Base-by-base conservation (phyloP, 768 basidiomycete genomes). In the Tricholoma sp. region DNA sequence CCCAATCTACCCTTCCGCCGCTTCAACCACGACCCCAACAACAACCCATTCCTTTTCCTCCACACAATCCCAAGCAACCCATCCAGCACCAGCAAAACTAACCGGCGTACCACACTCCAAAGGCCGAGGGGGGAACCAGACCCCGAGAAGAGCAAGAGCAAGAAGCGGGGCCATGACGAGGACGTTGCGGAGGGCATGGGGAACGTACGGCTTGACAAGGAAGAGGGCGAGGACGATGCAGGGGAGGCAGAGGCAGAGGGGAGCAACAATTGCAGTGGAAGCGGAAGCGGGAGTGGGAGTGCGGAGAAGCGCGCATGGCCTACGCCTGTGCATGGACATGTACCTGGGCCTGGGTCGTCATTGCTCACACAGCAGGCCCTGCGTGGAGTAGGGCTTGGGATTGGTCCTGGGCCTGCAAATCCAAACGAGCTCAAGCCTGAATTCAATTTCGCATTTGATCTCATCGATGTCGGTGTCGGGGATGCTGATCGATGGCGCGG, bases 41-140 rank as follows among this genome's bases (percentile, higher is more conserved):
- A n/a, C n/a, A n/a, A n/a, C 77, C 58, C 76, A 81, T 6, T 17
- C 58, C 55, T 15, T 39, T 18, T 37, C n/a, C 9, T 18, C 36
- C 36, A 18, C 41, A 20, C 41, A 18, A 20, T 20, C 41, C 6
- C 41, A 18, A 42, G 9, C 41, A 18, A 18, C 41, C 2, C 41
- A 17, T 20, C 41, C 41, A 42, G 76, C 81, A 18, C 75, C 79
- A 13, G 82, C 84, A 1, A 88, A 87, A 58, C 80, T 99, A 47
- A 87, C 96, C 52, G 96, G 96, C 48, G 96, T 99, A 0, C 96
- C 96, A 0, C 91, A 91, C 0, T 88, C 87, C 36, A 93, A 93
- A 61, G 95, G 95, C 7, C 81, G 96, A 37, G 94, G 95, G 6
- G 96, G 96, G 0, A 96, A 97, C 69, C 96, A 98, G 72, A 98